Percentiles rank a stretch among this genome's conserved stretches.
Evolutionary conservation across 768 basidiomycete genomes (phyloP).

Genomic region (Pholiota molesta): DNA sequence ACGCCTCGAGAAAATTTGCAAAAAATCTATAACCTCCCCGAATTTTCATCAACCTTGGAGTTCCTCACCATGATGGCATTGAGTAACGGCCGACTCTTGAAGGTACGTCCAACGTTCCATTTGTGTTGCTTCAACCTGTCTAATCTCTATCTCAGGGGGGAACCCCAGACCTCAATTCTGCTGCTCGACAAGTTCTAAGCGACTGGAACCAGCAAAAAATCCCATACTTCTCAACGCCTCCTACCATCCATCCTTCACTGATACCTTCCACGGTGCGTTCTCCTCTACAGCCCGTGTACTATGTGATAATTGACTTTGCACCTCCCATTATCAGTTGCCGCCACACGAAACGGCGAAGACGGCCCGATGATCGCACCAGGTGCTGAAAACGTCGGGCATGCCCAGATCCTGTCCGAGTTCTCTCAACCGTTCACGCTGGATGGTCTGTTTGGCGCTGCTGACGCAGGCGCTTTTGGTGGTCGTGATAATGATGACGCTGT

Average conservation of each 20-base stretch:
- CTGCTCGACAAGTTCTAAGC: conserved; percentile 79
- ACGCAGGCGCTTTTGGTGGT: conserved; percentile 75
- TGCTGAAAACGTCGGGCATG: conserved; percentile 80
- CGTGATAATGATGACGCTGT: conserved; percentile 40
- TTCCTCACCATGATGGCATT: conserved; percentile 92
- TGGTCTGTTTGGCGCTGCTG: conserved; percentile 80
- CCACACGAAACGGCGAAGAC: conserved; percentile 28
- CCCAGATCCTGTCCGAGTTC: conserved; percentile 72
- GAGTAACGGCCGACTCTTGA: conserved; percentile 79
- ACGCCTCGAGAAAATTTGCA: conserved; percentile 73
- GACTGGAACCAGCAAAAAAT: conserved; percentile 99
- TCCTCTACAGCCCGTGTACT: not conserved
- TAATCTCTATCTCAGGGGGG: conserved; percentile 61
- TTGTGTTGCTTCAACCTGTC: not conserved
- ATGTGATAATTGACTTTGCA: not conserved
- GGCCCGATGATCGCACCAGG: conserved; percentile 58
- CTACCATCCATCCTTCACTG: conserved; percentile 75
- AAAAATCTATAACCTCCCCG: conserved; percentile 85
- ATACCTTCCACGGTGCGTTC: conserved; percentile 54
- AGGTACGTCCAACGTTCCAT: conserved; percentile 46
- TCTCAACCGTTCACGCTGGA: conserved; percentile 80
- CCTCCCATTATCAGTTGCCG: conserved; percentile 21
- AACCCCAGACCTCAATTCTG: conserved; percentile 82
- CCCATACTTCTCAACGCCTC: conserved; percentile 83
- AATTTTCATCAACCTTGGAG: conserved; percentile 70